Conservation (phyloP, 108 stramenopile species). For the Cyclostephanos invisitatus region DNA sequence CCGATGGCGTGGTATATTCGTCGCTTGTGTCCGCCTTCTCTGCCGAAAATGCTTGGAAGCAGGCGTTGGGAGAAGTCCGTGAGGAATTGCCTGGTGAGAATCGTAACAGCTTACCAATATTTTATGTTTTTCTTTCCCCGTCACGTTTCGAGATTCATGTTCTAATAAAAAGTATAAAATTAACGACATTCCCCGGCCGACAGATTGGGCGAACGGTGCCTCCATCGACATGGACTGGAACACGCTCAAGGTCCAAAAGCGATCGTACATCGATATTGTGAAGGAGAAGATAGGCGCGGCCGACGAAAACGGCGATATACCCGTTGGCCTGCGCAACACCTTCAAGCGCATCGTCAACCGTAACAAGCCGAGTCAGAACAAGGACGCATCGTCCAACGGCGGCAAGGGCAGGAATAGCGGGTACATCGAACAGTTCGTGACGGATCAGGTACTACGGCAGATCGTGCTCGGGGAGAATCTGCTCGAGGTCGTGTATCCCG, state of each 20-base stretch:
- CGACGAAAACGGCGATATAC: constrained; percentile 56
- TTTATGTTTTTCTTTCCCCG: not conserved
- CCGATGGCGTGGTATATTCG: constrained; percentile 84
- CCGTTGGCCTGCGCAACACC: constrained; percentile 38
- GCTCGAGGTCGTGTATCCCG: constrained; percentile 80
- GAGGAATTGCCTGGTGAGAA: constrained; percentile 74
- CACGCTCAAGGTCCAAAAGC: constrained; percentile 61
- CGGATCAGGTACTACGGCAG: constrained; percentile 74
- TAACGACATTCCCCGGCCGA: not conserved
- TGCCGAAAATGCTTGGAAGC: constrained; percentile 77
- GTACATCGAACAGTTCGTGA: constrained; percentile 52
- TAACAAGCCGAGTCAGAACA: constrained; percentile 10
- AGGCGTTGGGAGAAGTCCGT: constrained; percentile 54
- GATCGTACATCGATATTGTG: constrained; percentile 66
- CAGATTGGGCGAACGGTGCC: constrained; percentile 85
- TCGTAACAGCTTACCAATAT: not conserved
- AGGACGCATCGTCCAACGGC: constrained; percentile 12
- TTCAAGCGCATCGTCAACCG: constrained; percentile 46
- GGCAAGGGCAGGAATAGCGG: not conserved
- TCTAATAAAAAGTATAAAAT: constrained; percentile 1
- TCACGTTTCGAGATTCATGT: not conserved
- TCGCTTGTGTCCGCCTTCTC: constrained; percentile 86
- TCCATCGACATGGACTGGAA: constrained; percentile 89
- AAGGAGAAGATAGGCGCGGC: constrained; percentile 50
- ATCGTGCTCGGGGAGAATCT: constrained; percentile 81